Percentiles rank a stretch among this genome's conserved stretches.
Conservation (phyloP, 768 basidiomycete genomes). For the Tulasnella sp. region DNA sequence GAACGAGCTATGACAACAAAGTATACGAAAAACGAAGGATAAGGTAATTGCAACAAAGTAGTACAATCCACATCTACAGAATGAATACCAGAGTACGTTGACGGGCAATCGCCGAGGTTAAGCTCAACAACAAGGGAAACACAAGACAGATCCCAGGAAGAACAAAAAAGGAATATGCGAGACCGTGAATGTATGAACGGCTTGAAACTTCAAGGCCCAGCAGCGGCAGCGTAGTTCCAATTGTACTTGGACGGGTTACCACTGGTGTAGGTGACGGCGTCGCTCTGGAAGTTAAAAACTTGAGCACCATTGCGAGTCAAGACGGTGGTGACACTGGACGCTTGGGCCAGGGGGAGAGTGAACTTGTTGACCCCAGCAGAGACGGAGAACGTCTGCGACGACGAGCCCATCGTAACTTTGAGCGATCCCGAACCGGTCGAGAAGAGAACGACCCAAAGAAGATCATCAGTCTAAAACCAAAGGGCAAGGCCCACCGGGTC, state of each 20-base stretch:
- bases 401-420: neutral
- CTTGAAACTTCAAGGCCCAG: neutral
- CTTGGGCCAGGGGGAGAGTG: neutral
- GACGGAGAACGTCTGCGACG: neutral
- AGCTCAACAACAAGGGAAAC: neutral
- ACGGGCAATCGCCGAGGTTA: neutral
- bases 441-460: constrained; percentile 25
- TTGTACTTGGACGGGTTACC: constrained; percentile 7
- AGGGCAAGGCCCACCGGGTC: neutral
- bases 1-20: neutral
- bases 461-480: constrained; percentile 10
- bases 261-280: neutral
- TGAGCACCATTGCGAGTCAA: constrained; percentile 11
- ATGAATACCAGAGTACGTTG: neutral
- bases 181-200: neutral
- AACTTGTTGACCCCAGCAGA: constrained; percentile 22
- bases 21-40: neutral
- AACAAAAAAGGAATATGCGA: neutral
- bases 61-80: neutral
- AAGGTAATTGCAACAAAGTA: neutral
- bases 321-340: neutral
- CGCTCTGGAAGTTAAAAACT: neutral
- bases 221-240: constrained; percentile 2
- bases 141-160: neutral
- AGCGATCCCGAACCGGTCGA: constrained; percentile 24